Conservation (phyloP, 179 eudicot genomes). For the Silene coronaria region DNA sequence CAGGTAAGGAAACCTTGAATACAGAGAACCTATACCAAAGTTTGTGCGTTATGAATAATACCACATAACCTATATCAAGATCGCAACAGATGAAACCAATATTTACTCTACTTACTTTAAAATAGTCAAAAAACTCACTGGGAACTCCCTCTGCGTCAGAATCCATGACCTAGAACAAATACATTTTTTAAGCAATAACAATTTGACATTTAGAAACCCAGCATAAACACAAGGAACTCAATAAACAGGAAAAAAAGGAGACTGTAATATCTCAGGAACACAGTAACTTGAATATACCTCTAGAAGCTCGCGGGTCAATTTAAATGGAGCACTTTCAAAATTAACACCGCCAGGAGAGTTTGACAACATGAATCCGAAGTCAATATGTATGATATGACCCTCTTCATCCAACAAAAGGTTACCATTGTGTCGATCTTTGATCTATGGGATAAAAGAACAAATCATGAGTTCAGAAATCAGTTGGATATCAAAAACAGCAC, state of each 20-base stretch:
- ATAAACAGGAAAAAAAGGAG: slow-evolving; percentile 6
- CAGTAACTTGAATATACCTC: slow-evolving; percentile 47
- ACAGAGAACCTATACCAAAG: slow-evolving; percentile 74
- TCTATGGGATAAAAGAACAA: slow-evolving; percentile 34
- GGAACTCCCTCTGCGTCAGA: slow-evolving; percentile 99
- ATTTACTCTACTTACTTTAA: slow-evolving; percentile 46
- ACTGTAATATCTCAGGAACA: not conserved
- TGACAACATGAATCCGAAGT: slow-evolving; percentile 97
- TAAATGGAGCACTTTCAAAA: slow-evolving; percentile 99
- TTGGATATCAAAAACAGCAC: not conserved
- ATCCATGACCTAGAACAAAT: slow-evolving; percentile 82
- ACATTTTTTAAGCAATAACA: slow-evolving; percentile 13
- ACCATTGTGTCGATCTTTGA: slow-evolving; percentile 97
- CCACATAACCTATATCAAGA: slow-evolving; percentile 1
- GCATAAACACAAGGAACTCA: not conserved
- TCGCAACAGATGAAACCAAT: slow-evolving; percentile 3
- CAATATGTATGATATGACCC: slow-evolving; percentile 97
- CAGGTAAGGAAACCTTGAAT: slow-evolving; percentile 98
- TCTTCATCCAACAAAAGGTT: slow-evolving; percentile 95
- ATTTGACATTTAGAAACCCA: not conserved
- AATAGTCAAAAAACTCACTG: slow-evolving; percentile 93
- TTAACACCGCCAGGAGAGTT: slow-evolving; percentile 99
- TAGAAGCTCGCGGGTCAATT: slow-evolving; percentile 95
- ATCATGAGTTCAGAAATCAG: not conserved
- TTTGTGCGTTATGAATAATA: slow-evolving; percentile 17